Evolutionary conservation across 257 asterid species (phyloP), one percentile per base, ranked within the genome.

Genomic region (Avicennia marina): DNA sequence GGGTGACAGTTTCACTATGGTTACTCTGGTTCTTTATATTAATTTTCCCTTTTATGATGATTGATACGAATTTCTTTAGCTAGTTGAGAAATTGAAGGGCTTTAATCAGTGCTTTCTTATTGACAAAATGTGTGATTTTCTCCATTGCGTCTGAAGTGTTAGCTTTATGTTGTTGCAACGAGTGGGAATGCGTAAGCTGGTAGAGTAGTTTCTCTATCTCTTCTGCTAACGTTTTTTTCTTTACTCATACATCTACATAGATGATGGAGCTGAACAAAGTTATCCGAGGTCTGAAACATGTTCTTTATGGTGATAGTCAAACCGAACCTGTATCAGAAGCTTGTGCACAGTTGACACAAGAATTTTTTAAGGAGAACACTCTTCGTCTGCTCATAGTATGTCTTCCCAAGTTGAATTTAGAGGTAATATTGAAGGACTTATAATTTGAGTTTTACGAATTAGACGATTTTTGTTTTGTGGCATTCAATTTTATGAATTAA

Each of bases 271-370:
- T n/a, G n/a, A n/a, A n/a, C n/a, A n/a, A n/a, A n/a, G n/a, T n/a
- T 41, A 74, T 85, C 41, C 67, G 72, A 63, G 89, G 83, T 68
- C 63, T 91, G 74, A 91, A 83, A 71, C 20, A 80, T 12, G 78
- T 83, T 60, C 81, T 88, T 19, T 88, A 85, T 38, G 97, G 98
- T 8, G 55, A 59, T 42, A 72, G 74, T 40, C 89, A 80, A 55
- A 72, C 87, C 0, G 98, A 91, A 67, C 98, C 97, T 39, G 68
- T 67, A 41, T 70, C 71, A 16, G 97, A 91, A 62, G 83, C 94
- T 45, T 88, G 95, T 53, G 69, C 84, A 0, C 94, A 83, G 59
- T 7, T 88, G 50, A 85, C 98, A 24, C 83, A 72, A 51, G 95
- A 83, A 70, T 81, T 91, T 67, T 88, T 91, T 56, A 56, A 56